phyloP scores from a whole-genome alignment of 2,329 filamentous ascomycete genomes.

The Phaeoacremonium minimum region DNA sequence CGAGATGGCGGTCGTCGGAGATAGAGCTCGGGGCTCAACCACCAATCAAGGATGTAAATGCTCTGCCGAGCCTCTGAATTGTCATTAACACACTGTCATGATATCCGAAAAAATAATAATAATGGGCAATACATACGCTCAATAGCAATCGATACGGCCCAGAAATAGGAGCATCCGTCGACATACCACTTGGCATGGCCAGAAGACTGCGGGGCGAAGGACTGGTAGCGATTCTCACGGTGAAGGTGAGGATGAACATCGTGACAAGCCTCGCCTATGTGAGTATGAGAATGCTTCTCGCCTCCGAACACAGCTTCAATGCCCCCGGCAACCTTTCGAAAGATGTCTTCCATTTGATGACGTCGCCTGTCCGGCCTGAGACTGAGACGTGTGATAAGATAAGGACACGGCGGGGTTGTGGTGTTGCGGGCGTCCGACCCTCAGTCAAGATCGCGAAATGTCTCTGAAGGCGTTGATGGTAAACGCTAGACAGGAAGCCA shows the following conservation, averaged over 20 bases:
- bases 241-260: constrained; percentile 35
- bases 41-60: constrained; percentile 88
- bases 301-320: constrained; percentile 17
- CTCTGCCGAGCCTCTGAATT: constrained; percentile 61
- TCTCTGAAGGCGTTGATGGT: too few relatives aligned
- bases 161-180: constrained; percentile 80
- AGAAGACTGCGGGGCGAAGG: constrained; percentile 69
- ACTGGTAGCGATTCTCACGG: constrained; percentile 51
- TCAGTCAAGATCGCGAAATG: too few relatives aligned
- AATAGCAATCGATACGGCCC: constrained; percentile 75
- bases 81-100: neutral
- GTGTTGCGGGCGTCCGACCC: too few relatives aligned
- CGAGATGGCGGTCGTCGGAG: constrained; percentile 75
- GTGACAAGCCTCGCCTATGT: constrained; percentile 33
- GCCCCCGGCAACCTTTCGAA: neutral
- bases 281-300: constrained; percentile 38
- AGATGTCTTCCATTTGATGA: too few relatives aligned
- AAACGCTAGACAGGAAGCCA: too few relatives aligned
- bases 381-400: too few relatives aligned
- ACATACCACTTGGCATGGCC: constrained; percentile 86
- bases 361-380: too few relatives aligned
- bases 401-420: too few relatives aligned
- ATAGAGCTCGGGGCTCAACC: constrained; percentile 85
- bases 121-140: constrained; percentile 43
- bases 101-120: too few relatives aligned